These are phyloP conservation scores for Jatropha curcas DNA, from an alignment of 345 rosid species.

Conservation along the genomic window DNA sequence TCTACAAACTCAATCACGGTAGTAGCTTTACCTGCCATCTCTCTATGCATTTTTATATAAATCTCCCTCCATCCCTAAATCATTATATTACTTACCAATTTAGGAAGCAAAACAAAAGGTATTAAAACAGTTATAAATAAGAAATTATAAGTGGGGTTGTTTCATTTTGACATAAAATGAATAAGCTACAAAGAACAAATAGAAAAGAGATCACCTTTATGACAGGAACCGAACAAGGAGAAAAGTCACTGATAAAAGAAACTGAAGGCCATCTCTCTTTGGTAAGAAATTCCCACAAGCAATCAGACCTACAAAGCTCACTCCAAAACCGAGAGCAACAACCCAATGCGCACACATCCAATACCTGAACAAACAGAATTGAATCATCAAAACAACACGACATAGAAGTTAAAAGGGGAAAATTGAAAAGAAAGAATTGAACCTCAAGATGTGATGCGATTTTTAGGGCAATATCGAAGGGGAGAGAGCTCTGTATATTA, in stretches of 20 bases:
- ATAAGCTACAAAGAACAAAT: background rate
- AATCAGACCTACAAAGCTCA: constrained; percentile 57
- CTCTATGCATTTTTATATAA: constrained; percentile 39
- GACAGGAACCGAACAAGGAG: constrained; percentile 6
- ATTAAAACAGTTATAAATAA: background rate
- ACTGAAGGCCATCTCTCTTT: constrained; percentile 61
- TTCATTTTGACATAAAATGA: background rate
- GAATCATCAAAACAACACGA: background rate
- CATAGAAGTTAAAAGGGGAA: background rate
- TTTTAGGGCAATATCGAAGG: constrained; percentile 58
- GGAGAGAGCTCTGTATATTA: constrained; percentile 36
- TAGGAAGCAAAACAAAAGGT: background rate
- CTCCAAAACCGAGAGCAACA: constrained; percentile 76
- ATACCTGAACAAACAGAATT: constrained; percentile 30
- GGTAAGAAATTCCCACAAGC: constrained; percentile 62
- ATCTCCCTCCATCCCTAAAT: constrained; percentile 50
- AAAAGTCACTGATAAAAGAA: constrained; percentile 21
- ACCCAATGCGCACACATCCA: constrained; percentile 61
- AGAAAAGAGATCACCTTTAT: constrained; percentile 12
- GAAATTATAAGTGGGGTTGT: background rate
- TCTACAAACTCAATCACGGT: constrained; percentile 42
- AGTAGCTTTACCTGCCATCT: constrained; percentile 35
- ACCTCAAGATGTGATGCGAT: constrained; percentile 67
- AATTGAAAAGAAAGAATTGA: background rate
- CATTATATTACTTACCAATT: constrained; percentile 4